Evolutionary conservation across 768 basidiomycete genomes (phyloP).

Genomic region (Suillus placidus): DNA sequence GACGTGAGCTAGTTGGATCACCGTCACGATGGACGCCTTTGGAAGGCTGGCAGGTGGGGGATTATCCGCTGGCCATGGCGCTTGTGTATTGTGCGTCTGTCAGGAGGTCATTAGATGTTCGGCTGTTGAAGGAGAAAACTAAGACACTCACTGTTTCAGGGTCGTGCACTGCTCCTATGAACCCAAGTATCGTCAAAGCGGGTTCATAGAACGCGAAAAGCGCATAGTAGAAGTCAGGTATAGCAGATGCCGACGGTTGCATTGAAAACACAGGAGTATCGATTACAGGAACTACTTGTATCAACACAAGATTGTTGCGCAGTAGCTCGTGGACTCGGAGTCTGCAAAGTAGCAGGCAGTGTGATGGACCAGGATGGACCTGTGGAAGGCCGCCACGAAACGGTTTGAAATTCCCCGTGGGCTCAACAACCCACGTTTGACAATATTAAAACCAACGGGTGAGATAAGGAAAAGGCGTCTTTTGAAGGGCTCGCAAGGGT

Average conservation of each 20-base stretch:
- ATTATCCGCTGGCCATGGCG: constrained; percentile 62
- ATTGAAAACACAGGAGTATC: constrained; percentile 28
- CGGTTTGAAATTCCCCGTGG: not conserved
- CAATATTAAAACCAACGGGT: not conserved
- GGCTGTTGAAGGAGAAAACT: not conserved
- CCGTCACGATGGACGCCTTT: constrained; percentile 65
- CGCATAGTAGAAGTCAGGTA: constrained; percentile 74
- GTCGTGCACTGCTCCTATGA: constrained; percentile 66
- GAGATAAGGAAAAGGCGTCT: not conserved
- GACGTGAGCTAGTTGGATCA: constrained; percentile 77
- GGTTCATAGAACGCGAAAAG: constrained; percentile 80
- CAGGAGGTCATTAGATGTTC: constrained; percentile 9
- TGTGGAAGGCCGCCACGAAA: not conserved
- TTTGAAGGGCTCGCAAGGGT: not conserved
- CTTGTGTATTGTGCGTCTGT: constrained; percentile 74
- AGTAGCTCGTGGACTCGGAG: not conserved
- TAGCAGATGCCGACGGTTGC: constrained; percentile 54
- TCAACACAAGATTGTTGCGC: not conserved
- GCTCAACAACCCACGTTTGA: not conserved
- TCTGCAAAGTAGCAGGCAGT: not conserved
- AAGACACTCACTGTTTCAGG: constrained; percentile 57
- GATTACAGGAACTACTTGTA: not conserved
- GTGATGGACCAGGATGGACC: not conserved
- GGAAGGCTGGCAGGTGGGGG: constrained; percentile 54
- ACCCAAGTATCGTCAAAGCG: constrained; percentile 61